A percentile compares a stretch with the other conserved stretches of the same genome.
Conservation (phyloP, 73 alveolate genomes). For the Effrenium voratum region DNA sequence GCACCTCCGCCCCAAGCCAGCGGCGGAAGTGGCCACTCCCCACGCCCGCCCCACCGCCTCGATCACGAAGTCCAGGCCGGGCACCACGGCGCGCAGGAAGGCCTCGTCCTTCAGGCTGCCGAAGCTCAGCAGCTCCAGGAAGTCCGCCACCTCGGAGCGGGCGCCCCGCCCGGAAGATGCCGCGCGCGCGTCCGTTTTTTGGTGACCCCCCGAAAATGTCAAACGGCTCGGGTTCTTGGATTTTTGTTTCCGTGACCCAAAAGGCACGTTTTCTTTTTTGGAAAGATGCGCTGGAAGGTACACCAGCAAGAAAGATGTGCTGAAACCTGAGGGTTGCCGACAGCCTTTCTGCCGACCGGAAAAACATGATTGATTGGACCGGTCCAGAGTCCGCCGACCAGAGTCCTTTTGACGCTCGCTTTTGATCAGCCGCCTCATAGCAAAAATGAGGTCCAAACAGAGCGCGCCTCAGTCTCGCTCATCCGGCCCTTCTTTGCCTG, state of each 20-base stretch:
- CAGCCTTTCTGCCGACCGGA: too few relatives aligned
- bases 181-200: too few relatives aligned
- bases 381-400: too few relatives aligned
- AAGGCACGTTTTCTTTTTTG: too few relatives aligned
- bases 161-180: too few relatives aligned
- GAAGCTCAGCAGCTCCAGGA: slow-evolving; percentile 3
- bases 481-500: slow-evolving; percentile 87
- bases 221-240: too few relatives aligned
- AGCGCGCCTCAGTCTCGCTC: slow-evolving; percentile 54
- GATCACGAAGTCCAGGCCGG: slow-evolving; percentile 57
- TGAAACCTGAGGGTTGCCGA: too few relatives aligned
- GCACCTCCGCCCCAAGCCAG: not conserved
- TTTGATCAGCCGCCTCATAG: not conserved
- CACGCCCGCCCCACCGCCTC: slow-evolving; percentile 4
- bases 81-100: not conserved
- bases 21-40: not conserved
- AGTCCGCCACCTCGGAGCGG: slow-evolving; percentile 42
- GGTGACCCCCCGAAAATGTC: too few relatives aligned
- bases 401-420: too few relatives aligned
- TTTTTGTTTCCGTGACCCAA: not conserved
- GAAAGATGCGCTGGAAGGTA: too few relatives aligned
- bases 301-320: too few relatives aligned
- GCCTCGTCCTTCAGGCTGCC: slow-evolving; percentile 46
- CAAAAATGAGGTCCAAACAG: not conserved
- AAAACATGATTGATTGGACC: too few relatives aligned